Percentiles rank a stretch among this genome's conserved stretches.
phyloP scores from a whole-genome alignment of 2,329 filamentous ascomycete genomes.

The Cryphonectria radicalis region DNA sequence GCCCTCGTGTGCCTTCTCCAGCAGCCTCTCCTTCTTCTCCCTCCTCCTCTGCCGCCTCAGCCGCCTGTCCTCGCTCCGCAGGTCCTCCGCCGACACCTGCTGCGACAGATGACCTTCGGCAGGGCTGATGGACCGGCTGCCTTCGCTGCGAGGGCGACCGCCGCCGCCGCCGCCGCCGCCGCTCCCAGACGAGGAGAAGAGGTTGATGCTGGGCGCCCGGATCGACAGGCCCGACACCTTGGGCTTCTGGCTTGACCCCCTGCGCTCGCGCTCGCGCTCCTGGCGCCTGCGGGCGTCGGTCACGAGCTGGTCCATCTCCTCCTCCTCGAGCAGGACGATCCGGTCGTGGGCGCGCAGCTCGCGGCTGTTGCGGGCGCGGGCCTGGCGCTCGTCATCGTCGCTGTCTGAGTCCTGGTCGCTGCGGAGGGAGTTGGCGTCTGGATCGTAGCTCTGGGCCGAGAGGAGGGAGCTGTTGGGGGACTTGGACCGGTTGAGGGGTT shows the following conservation, averaged over 20 bases:
- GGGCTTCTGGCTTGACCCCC: conserved; percentile 38
- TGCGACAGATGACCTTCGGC: conserved; percentile 37
- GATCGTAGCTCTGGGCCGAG: conserved; percentile 67
- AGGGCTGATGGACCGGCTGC: conserved; percentile 43
- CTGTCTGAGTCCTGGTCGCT: conserved; percentile 77
- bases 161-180: not conserved
- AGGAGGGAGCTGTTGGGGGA: conserved; percentile 52
- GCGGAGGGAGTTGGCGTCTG: conserved; percentile 69
- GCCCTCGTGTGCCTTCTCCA: conserved; percentile 59
- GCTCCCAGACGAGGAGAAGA: conserved; percentile 39
- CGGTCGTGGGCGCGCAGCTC: conserved; percentile 73
- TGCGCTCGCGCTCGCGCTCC: conserved; percentile 53
- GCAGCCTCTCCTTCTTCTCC: conserved; percentile 57
- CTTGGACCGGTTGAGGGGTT: conserved; percentile 27
- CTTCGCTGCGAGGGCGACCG: conserved; percentile 39
- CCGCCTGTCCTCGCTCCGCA: conserved; percentile 54
- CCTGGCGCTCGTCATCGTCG: conserved; percentile 72
- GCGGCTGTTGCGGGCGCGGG: conserved; percentile 67
- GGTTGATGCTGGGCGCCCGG: conserved; percentile 51
- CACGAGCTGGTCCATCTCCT: conserved; percentile 68
- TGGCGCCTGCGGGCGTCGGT: conserved; percentile 53
- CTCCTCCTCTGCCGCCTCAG: conserved; percentile 54
- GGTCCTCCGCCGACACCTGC: conserved; percentile 51
- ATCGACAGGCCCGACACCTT: conserved; percentile 50
- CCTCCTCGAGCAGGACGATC: conserved; percentile 75